Evolutionary conservation across 208 protist genomes (phyloP).

Genomic region (Trypanosoma conorhini): DNA sequence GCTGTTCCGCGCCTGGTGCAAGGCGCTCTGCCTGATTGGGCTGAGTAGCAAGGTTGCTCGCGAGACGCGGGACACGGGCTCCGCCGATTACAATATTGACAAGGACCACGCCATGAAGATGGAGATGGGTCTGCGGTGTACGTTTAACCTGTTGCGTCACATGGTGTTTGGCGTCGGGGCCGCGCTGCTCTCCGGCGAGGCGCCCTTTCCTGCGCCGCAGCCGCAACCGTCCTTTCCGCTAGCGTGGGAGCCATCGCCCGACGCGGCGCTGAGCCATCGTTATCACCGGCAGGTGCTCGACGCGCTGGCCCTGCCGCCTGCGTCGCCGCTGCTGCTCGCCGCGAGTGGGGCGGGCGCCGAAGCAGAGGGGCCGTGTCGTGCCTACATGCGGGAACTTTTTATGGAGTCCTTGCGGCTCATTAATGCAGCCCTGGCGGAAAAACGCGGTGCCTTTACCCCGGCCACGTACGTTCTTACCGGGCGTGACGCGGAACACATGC

Average conservation of each 20-base stretch:
- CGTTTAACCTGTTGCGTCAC: slow-evolving; percentile 3
- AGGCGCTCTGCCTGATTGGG: slow-evolving; percentile 12
- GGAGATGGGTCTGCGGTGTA: not conserved
- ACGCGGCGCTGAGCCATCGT: not conserved
- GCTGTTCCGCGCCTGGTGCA: slow-evolving; percentile 28
- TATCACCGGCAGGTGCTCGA: slow-evolving; percentile 10
- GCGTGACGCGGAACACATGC: not conserved
- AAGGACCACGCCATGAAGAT: slow-evolving; percentile 18
- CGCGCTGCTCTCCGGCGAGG: slow-evolving; percentile 1
- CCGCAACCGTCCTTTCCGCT: slow-evolving; percentile 1
- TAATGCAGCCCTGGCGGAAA: slow-evolving; percentile 14
- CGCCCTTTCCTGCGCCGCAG: slow-evolving; percentile 11
- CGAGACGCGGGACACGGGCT: not conserved
- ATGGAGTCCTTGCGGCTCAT: slow-evolving; percentile 15
- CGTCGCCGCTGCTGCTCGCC: slow-evolving; percentile 2
- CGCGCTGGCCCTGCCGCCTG: slow-evolving; percentile 1
- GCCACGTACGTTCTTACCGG: slow-evolving; percentile 7
- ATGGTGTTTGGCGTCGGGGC: slow-evolving; percentile 13
- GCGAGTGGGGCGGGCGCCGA: not conserved
- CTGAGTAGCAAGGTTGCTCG: slow-evolving; percentile 11
- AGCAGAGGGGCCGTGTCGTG: not conserved
- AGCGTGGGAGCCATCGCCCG: not conserved
- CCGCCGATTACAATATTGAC: not conserved
- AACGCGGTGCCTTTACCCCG: slow-evolving; percentile 9
- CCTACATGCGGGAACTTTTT: slow-evolving; percentile 23